Base-by-base conservation (phyloP, 225 moss, liverwort and hornwort species). In the Physcomitrium patens region DNA sequence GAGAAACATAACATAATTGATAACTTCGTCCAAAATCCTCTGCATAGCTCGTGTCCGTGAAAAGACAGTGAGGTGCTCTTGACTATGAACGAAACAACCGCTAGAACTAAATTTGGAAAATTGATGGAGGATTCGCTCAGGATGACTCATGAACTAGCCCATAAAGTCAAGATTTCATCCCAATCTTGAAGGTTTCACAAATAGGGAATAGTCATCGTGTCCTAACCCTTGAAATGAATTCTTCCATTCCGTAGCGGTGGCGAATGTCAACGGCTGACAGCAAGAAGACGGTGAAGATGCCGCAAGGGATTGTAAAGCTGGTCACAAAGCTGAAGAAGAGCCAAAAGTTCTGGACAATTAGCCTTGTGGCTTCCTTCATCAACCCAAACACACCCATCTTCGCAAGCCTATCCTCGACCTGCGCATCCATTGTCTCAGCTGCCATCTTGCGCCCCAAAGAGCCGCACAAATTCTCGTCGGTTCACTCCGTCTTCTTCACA, bases 141-240 rank as follows among this genome's bases (percentile, higher is more conserved):
- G 68, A 31, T 18, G 23, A 31, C 8, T 63, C 41, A 66, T 15
- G 65, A 44, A 0, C 23, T 7, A 12, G 52, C 55, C 65, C 45
- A 47, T 18, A 19, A 10, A 43, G 5, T 26, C 49, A 50, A 49
- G 48, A 27, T 4, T 26, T 66, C 50, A 48, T 14, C 15, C 12
- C 17, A 17, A 11, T 24, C 17, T 12, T 64, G 16, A 42, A 24
- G 31, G 24, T 17, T 22, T 53, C 9, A 53, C 31, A 3, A 5
- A 19, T 19, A 19, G 8, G 26, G 10, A 4, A 52, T 17, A 19
- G 22, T 57, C 3, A 28, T 18, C 8, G 18, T 20, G 12, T 49
- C 58, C 77, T 49, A 19, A 86, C 86, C 80, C 78, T 75, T 0
- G 75, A 63, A 68, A 86, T 60, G 80, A 86, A 81, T 23, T 86